Evolutionary conservation across 164 flowering plant species (phyloP).

Genomic region (Houttuynia cordata): DNA sequence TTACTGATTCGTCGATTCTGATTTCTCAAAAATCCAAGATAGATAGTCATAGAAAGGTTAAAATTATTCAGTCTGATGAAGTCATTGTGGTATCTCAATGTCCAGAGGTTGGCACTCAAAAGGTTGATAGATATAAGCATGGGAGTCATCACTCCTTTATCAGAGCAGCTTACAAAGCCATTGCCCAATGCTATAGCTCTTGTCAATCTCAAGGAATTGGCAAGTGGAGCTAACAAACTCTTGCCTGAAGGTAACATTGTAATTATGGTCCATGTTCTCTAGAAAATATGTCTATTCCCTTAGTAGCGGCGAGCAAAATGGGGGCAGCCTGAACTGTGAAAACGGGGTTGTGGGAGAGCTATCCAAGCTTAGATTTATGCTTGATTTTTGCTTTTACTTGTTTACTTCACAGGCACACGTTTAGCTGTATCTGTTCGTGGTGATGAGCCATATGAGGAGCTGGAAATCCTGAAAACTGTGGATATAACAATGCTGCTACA

Average conservation of each 20-base stretch:
- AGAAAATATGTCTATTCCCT: no score
- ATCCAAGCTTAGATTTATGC: no score
- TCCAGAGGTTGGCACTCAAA: conserved; percentile 86
- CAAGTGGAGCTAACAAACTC: conserved; percentile 76
- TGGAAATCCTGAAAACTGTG: conserved; percentile 52
- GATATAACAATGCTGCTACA: conserved; percentile 85
- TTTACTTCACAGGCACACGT: conserved; percentile 52
- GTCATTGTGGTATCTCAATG: neutral
- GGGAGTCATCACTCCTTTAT: conserved; percentile 85
- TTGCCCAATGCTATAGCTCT: conserved; percentile 78
- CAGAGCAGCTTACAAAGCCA: conserved; percentile 91
- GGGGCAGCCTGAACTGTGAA: no score
- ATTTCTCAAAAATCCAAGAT: neutral
- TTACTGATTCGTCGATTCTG: neutral
- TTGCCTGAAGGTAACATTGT: conserved; percentile 64
- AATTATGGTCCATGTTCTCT: neutral
- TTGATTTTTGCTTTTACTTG: neutral
- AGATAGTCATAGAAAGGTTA: neutral
- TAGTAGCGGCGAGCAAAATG: no score
- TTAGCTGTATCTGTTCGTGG: conserved; percentile 85
- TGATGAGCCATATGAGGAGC: conserved; percentile 74
- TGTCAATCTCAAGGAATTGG: conserved; percentile 70
- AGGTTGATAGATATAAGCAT: conserved; percentile 85
- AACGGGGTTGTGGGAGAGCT: no score
- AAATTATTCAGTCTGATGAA: neutral